Conservation (phyloP, 805 yeast genomes). For the Pichia sporocuriosa region DNA sequence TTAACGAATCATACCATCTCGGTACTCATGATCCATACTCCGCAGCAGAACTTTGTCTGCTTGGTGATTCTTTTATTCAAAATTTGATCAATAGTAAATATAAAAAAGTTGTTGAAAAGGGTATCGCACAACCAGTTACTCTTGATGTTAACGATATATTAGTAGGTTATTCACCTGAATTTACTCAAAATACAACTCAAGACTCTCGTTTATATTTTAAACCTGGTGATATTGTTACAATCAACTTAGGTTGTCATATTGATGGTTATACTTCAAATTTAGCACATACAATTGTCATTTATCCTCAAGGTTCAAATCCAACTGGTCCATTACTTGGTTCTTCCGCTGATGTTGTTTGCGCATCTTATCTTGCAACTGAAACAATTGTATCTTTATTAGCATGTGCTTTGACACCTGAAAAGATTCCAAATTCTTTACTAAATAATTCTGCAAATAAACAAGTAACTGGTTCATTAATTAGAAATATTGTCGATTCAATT, state of each 20-base stretch:
- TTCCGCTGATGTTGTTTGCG: conserved; percentile 85
- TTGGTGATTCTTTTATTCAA: conserved; percentile 71
- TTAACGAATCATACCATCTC: conserved; percentile 69
- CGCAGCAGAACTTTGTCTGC: conserved; percentile 66
- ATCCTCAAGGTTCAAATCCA: conserved; percentile 57
- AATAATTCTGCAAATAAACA: conserved; percentile 29
- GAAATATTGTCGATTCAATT: conserved; percentile 74
- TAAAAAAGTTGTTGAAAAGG: conserved; percentile 72
- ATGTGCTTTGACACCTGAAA: conserved; percentile 67
- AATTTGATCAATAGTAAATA: conserved; percentile 54
- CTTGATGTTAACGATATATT: conserved; percentile 78
- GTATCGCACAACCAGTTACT: conserved; percentile 87
- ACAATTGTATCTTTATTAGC: conserved; percentile 75
- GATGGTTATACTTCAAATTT: conserved; percentile 90
- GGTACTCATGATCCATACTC: conserved; percentile 42
- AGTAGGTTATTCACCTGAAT: conserved; percentile 80
- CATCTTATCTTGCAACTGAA: conserved; percentile 84
- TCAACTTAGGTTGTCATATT: conserved; percentile 82
- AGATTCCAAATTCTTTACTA: conserved; percentile 48
- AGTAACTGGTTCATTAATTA: conserved; percentile 65
- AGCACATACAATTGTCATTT: conserved; percentile 82
- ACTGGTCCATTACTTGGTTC: conserved; percentile 77
- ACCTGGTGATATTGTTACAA: conserved; percentile 81
- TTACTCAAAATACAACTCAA: conserved; percentile 77
- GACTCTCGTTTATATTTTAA: conserved; percentile 39